phyloP scores from a whole-genome alignment of 768 basidiomycete genomes.

The Collybiopsis luxurians region DNA sequence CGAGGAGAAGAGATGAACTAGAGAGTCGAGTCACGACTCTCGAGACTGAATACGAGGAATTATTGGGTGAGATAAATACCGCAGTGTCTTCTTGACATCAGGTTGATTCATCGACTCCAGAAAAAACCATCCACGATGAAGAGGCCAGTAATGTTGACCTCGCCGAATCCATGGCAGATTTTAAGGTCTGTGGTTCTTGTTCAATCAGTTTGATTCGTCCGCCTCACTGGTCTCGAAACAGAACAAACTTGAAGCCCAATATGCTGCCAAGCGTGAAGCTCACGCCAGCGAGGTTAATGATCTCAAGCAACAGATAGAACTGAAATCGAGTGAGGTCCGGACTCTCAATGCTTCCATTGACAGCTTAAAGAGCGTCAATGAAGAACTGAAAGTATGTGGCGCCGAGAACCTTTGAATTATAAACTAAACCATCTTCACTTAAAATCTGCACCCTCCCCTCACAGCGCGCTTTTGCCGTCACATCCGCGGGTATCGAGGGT shows the following conservation, averaged over 20 bases:
- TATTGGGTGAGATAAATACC: constrained; percentile 66
- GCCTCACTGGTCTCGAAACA: constrained; percentile 32
- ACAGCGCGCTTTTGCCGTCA: constrained; percentile 95
- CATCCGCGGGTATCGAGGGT: constrained; percentile 95
- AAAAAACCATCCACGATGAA: constrained; percentile 90
- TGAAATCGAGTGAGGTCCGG: constrained; percentile 79
- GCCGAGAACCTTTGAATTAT: not conserved
- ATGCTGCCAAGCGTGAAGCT: constrained; percentile 88
- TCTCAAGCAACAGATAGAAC: constrained; percentile 87
- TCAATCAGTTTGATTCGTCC: constrained; percentile 1
- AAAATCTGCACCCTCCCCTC: constrained; percentile 7
- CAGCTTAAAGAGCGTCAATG: constrained; percentile 92
- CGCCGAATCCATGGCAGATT: constrained; percentile 81
- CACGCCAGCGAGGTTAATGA: constrained; percentile 81
- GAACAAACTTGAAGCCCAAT: constrained; percentile 94
- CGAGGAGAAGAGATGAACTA: constrained; percentile 81
- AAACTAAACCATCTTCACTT: not conserved
- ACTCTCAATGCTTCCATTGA: constrained; percentile 84
- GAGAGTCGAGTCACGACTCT: constrained; percentile 77
- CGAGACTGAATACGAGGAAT: constrained; percentile 95
- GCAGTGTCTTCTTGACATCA: constrained; percentile 11
- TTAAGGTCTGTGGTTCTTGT: constrained; percentile 59
- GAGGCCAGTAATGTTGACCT: constrained; percentile 82
- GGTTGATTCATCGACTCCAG: constrained; percentile 36
- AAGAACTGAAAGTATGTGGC: constrained; percentile 86